A percentile compares a stretch with the other conserved stretches of the same genome.
Evolutionary conservation across 768 basidiomycete genomes (phyloP).

Genomic region (Tylopilus vinaceipallidus): DNA sequence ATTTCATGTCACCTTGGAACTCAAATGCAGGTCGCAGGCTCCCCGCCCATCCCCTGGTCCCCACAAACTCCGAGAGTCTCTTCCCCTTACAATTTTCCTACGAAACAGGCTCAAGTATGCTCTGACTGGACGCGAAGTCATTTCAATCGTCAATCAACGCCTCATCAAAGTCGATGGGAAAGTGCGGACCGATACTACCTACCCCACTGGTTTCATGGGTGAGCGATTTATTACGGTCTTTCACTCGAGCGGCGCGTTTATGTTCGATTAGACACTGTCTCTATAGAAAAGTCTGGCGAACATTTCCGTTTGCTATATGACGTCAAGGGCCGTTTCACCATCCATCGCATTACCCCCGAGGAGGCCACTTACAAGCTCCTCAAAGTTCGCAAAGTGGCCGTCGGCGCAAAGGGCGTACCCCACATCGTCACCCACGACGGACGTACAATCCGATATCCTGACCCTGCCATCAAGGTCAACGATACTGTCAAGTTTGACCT

Average conservation of each 20-base stretch:
- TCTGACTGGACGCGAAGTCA: slow-evolving; percentile 93
- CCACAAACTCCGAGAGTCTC: slow-evolving; percentile 98
- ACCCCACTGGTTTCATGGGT: slow-evolving; percentile 98
- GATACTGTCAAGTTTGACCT: slow-evolving; percentile 98
- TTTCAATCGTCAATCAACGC: slow-evolving; percentile 91
- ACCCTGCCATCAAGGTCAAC: slow-evolving; percentile 92
- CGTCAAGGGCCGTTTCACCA: slow-evolving; percentile 99
- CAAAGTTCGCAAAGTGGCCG: slow-evolving; percentile 88
- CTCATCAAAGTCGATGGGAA: slow-evolving; percentile 98
- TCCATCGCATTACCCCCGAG: slow-evolving; percentile 98
- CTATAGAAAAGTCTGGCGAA: slow-evolving; percentile 97
- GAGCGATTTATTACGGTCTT: slow-evolving; percentile 25
- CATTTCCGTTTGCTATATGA: slow-evolving; percentile 99
- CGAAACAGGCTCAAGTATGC: slow-evolving; percentile 99
- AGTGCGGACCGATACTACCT: slow-evolving; percentile 96
- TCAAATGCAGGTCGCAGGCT: slow-evolving; percentile 51
- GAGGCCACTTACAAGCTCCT: slow-evolving; percentile 96
- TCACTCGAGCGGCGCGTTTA: not conserved
- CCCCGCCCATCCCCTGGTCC: slow-evolving; percentile 97
- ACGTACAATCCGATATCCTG: slow-evolving; percentile 99
- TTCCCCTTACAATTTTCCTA: slow-evolving; percentile 96
- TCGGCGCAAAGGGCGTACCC: slow-evolving; percentile 93
- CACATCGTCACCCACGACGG: slow-evolving; percentile 99
- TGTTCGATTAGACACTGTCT: slow-evolving; percentile 73
- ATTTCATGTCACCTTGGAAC: not conserved